Evolutionary conservation across 768 basidiomycete genomes (phyloP).

Genomic region (Serendipita sp.): DNA sequence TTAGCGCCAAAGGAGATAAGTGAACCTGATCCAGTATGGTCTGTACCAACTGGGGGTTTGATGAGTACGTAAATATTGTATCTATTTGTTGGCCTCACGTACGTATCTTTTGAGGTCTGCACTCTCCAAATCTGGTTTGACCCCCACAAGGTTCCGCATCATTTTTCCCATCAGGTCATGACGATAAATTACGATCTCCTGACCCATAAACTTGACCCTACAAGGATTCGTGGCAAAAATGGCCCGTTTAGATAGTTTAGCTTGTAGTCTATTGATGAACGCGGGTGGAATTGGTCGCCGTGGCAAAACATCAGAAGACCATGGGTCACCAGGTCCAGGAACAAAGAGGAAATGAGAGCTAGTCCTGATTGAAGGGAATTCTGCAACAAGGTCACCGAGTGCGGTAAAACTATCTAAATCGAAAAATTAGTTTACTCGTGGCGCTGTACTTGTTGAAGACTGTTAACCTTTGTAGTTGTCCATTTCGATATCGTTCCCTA

Average conservation of each 20-base stretch:
- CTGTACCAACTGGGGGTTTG: conserved; percentile 61
- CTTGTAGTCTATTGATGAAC: conserved; percentile 50
- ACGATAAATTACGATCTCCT: conserved; percentile 87
- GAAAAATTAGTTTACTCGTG: neutral
- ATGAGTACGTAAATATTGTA: neutral
- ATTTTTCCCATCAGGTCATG: conserved; percentile 89
- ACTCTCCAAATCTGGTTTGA: conserved; percentile 63
- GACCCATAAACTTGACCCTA: conserved; percentile 84
- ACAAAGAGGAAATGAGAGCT: conserved; percentile 84
- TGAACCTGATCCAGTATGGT: conserved; percentile 91
- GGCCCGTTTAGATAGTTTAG: conserved; percentile 54
- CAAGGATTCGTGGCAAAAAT: conserved; percentile 85
- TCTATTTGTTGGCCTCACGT: conserved; percentile 17
- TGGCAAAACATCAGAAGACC: conserved; percentile 65
- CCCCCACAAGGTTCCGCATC: conserved; percentile 78
- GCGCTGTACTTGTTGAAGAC: neutral
- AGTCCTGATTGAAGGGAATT: conserved; percentile 61
- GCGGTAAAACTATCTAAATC: conserved; percentile 66
- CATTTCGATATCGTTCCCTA: conserved; percentile 64
- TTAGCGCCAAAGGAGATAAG: conserved; percentile 69
- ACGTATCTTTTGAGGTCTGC: conserved; percentile 83
- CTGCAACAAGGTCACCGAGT: conserved; percentile 67
- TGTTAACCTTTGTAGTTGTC: conserved; percentile 67
- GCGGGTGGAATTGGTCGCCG: conserved; percentile 63
- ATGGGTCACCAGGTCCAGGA: conserved; percentile 83